A percentile compares a stretch with the other conserved stretches of the same genome.
Conservation (phyloP, 2,329 filamentous ascomycete genomes). For the Fusarium agapanthi region DNA sequence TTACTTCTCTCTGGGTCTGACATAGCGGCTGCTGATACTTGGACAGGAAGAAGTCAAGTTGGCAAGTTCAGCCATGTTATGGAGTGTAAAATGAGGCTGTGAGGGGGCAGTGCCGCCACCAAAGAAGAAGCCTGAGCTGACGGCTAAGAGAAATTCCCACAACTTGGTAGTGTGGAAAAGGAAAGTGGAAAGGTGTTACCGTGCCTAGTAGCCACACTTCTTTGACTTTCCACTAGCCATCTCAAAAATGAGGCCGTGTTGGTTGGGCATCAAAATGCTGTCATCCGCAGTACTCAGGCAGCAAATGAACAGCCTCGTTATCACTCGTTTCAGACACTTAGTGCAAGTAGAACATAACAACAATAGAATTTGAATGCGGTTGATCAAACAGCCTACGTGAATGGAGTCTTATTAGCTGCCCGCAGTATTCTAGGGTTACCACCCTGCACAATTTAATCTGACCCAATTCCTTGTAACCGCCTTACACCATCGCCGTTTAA, state of each 20-base stretch:
- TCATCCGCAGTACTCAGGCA: background rate
- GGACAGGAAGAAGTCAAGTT: background rate
- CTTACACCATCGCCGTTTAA: too few relatives aligned
- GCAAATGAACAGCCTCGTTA: rapidly evolving
- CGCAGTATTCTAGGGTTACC: too few relatives aligned
- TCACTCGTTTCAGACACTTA: background rate
- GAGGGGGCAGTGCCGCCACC: background rate
- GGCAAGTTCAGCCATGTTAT: background rate
- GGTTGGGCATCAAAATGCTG: background rate
- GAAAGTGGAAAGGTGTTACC: background rate
- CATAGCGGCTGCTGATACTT: background rate
- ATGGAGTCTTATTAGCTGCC: too few relatives aligned
- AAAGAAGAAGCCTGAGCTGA: background rate
- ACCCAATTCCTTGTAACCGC: too few relatives aligned
- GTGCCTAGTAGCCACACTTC: background rate
- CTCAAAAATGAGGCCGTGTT: background rate
- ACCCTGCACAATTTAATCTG: too few relatives aligned
- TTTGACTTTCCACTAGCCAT: background rate
- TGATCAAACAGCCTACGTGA: too few relatives aligned
- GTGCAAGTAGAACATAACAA: background rate
- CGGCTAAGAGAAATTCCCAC: too few relatives aligned
- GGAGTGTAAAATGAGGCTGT: background rate
- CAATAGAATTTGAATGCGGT: too few relatives aligned
- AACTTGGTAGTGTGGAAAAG: background rate
- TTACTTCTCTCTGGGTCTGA: rapidly evolving